A percentile compares a stretch with the other conserved stretches of the same genome.
Evolutionary conservation across 2,329 filamentous ascomycete species (phyloP).

Genomic region (Neurospora sp.): DNA sequence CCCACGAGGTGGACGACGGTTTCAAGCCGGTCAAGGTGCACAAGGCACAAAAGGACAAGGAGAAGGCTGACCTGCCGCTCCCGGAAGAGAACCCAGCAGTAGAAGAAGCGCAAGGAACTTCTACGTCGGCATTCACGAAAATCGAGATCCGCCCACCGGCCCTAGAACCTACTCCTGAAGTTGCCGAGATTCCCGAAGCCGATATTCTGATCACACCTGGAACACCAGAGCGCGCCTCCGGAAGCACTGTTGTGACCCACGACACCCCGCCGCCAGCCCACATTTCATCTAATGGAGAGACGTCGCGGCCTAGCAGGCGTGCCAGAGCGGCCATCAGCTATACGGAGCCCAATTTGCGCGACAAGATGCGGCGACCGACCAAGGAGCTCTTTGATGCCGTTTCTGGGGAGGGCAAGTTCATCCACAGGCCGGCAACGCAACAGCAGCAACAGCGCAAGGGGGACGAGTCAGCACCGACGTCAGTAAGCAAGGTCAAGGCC

Average conservation of each 20-base stretch:
- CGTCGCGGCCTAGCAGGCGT: conserved; percentile 55
- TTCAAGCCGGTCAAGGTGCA: conserved; percentile 30
- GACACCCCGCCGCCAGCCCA: conserved; percentile 53
- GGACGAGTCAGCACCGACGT: conserved; percentile 15
- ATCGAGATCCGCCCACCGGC: conserved; percentile 11
- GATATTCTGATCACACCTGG: conserved; percentile 32
- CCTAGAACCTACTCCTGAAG: conserved; percentile 9
- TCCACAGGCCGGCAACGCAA: conserved; percentile 17
- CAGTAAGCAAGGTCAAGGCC: conserved; percentile 25
- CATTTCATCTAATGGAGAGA: conserved; percentile 44
- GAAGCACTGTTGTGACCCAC: conserved; percentile 19
- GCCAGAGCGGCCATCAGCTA: conserved; percentile 64
- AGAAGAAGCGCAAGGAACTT: conserved; percentile 3
- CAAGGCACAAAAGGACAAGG: conserved; percentile 20
- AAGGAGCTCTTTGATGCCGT: conserved; percentile 70
- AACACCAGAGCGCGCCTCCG: conserved; percentile 36
- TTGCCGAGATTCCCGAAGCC: conserved; percentile 17
- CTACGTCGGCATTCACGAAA: conserved; percentile 3
- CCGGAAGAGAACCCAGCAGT: not conserved
- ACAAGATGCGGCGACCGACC: conserved; percentile 75
- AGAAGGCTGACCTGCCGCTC: not conserved
- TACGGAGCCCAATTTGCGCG: conserved; percentile 68
- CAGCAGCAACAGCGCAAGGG: conserved; percentile 17
- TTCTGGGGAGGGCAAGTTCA: conserved; percentile 47
- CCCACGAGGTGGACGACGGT: conserved; percentile 24